Evolutionary conservation across 2,329 filamentous ascomycete species (phyloP).

Genomic region (Aureobasidium vineae): DNA sequence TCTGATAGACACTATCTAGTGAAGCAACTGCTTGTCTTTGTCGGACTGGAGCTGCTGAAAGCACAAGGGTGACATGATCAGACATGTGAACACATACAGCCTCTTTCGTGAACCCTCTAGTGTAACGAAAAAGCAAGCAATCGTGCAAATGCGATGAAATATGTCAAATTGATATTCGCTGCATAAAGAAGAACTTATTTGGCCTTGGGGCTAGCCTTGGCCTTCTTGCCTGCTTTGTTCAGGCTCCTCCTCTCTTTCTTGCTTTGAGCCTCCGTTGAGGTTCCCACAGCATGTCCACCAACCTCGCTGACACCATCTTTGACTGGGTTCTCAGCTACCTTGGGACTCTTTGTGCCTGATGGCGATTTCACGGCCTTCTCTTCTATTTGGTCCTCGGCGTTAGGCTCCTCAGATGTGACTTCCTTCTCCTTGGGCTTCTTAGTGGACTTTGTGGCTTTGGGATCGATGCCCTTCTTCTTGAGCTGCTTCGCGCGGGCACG

Average conservation of each 20-base stretch:
- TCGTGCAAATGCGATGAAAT: not conserved
- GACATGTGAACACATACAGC: not conserved
- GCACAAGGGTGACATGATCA: not conserved
- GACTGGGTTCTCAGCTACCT: constrained; percentile 27
- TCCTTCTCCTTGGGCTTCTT: constrained; percentile 30
- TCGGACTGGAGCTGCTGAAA: not conserved
- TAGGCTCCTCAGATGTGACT: constrained; percentile 2
- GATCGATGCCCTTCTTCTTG: constrained; percentile 50
- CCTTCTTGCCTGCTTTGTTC: constrained; percentile 27
- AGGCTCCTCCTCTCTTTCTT: constrained; percentile 35
- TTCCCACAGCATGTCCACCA: constrained; percentile 18
- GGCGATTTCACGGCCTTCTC: constrained; percentile 30
- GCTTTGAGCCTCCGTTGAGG: constrained; percentile 28
- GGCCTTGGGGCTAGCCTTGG: constrained; percentile 27
- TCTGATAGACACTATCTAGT: not conserved
- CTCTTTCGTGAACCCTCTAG: not conserved
- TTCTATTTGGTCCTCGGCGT: constrained; percentile 28
- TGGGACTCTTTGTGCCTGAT: constrained; percentile 18
- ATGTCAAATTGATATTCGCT: constrained; percentile 24
- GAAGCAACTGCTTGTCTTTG: not conserved
- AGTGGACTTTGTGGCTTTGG: constrained; percentile 38
- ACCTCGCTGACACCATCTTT: constrained; percentile 24
- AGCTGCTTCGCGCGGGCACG: constrained; percentile 45
- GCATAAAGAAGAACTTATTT: constrained; percentile 19
- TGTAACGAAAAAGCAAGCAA: not conserved